Conservation (phyloP, 2,329 filamentous ascomycete genomes). For the Periconia macrospinosa region DNA sequence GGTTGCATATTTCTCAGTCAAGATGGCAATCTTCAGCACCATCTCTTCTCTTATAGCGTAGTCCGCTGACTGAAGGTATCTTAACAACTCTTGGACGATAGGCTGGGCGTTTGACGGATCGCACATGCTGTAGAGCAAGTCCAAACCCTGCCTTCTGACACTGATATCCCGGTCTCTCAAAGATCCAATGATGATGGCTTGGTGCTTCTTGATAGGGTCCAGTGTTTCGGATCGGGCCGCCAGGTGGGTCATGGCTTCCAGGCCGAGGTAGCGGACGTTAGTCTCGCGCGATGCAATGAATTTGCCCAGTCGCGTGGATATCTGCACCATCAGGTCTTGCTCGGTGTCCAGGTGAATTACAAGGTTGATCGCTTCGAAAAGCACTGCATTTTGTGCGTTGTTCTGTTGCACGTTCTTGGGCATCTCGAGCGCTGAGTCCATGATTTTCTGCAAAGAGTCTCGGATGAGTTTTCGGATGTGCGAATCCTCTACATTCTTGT, state of each 20-base stretch:
- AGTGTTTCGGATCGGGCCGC: conserved; percentile 91
- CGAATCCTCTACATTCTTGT: conserved; percentile 71
- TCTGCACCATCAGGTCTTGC: conserved; percentile 91
- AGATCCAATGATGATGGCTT: conserved; percentile 92
- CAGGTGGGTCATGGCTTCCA: conserved; percentile 98
- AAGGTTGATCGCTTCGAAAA: conserved; percentile 98
- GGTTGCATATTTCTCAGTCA: conserved; percentile 97
- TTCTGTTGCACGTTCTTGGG: conserved; percentile 99
- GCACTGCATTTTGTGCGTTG: conserved; percentile 95
- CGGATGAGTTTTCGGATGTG: conserved; percentile 90
- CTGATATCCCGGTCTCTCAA: conserved; percentile 96
- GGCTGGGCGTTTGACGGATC: conserved; percentile 91
- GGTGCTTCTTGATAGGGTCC: conserved; percentile 97
- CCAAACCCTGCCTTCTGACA: conserved; percentile 90
- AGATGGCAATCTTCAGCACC: conserved; percentile 97
- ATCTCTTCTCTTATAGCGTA: conserved; percentile 99
- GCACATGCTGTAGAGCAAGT: conserved; percentile 99
- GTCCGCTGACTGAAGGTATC: conserved; percentile 94
- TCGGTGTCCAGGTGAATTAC: conserved; percentile 98
- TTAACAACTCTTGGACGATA: conserved; percentile 89
- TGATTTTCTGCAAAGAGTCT: conserved; percentile 85
- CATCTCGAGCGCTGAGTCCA: conserved; percentile 88
- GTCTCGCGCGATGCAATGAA: conserved; percentile 98
- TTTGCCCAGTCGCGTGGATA: conserved; percentile 84
- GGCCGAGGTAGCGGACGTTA: conserved; percentile 91